phyloP scores from a whole-genome alignment of 805 yeast species.

The Kuraishia capsulata region DNA sequence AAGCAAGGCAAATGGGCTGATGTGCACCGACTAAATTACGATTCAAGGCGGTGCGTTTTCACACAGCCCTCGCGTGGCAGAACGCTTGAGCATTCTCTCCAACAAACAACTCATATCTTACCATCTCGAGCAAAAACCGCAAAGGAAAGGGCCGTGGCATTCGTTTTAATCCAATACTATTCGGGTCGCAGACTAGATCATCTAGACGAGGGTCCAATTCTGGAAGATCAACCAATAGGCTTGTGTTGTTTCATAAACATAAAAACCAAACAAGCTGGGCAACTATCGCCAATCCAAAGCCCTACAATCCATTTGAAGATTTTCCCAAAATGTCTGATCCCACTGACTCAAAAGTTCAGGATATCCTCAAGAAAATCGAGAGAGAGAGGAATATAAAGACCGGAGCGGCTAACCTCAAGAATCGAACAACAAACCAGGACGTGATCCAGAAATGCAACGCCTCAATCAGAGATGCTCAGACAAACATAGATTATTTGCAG shows the following conservation, averaged over 20 bases:
- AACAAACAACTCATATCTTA: background rate
- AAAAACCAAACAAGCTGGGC: no score
- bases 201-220: no score
- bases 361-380: constrained; percentile 78
- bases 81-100: background rate
- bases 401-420: constrained; percentile 77
- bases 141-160: no score
- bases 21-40: background rate
- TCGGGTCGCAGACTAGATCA: no score
- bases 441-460: constrained; percentile 89
- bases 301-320: no score
- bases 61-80: background rate
- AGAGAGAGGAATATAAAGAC: constrained; percentile 80
- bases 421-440: constrained; percentile 66
- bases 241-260: no score
- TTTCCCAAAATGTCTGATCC: no score
- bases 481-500: constrained; percentile 82
- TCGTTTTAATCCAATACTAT: no score
- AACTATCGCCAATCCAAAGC: no score
- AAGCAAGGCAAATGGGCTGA: no score
- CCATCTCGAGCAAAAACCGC: background rate
- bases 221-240: no score
- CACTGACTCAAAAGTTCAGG: constrained; percentile 38
- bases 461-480: constrained; percentile 83
- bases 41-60: no score